Base-by-base conservation (phyloP, 2,329 filamentous ascomycete species). In the Aureobasidium sp. region DNA sequence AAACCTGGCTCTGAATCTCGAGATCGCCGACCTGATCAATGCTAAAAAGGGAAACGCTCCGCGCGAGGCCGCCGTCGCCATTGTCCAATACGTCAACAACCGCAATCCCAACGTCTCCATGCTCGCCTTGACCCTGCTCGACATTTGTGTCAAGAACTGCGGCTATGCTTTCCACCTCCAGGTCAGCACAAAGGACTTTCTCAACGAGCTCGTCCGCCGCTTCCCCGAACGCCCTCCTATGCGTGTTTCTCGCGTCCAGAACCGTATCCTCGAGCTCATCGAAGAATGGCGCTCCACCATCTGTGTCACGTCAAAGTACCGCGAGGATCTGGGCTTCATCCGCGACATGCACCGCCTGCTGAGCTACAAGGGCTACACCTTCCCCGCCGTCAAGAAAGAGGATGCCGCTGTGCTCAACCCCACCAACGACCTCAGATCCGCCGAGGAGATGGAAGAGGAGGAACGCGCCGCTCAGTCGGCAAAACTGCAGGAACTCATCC, bases 81-180 rank as follows among this genome's bases (percentile, higher is more conserved):
- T 97, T 66, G 93, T 96, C 68, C 87, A 88, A 75, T 91, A 92
- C 71, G 86, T 97, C 79, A 99, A 99, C 77, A 90, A 95, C 75
- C 89, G 94, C 73, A 99, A 97, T 73, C 89, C 92, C 63, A 97
- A 96, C 74, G 90, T 99, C 67, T 88, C 92, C 63, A 79, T 99
- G 66, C 82, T 97, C 62, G 93, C 94, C 62, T 82, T 97, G 70
- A 86, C 80, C 69, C 84, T 99, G 66, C 89, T 99, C 71, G 94
- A 99, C 74, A 97, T 97, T 65, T 97, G 94, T 75, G 94, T 97
- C 75, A 99, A 99, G 80, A 99, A 99, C 78, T 99, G 94, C 81
- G 94, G 94, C 68, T 99, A 99, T 73, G 92, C 94, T 1, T 99
- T 99, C 75, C 94, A 99, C 71, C 85, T 99, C 61, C 94, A 99